A percentile compares a stretch with the other conserved stretches of the same genome.
phyloP scores from a whole-genome alignment of 1,284 basidiomycete genomes.

The Marasmius tenuissimus region DNA sequence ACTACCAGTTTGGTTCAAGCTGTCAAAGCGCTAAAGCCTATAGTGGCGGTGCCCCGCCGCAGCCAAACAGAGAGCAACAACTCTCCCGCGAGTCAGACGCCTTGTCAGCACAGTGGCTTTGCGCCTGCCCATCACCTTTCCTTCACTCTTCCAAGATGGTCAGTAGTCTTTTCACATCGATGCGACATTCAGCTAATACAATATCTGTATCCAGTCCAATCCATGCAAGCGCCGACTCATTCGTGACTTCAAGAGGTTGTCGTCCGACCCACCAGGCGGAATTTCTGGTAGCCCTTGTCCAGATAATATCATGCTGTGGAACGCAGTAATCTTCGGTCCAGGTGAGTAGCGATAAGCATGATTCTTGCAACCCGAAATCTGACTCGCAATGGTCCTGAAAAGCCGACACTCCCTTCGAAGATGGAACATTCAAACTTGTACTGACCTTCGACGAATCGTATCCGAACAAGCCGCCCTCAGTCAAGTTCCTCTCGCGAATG shows the following conservation, averaged over 20 bases:
- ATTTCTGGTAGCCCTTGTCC: conserved; percentile 96
- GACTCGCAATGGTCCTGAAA: conserved; percentile 8
- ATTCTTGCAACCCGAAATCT: background rate
- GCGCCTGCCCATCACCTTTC: background rate
- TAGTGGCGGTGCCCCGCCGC: too few species aligned
- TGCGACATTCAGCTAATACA: background rate
- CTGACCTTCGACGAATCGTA: conserved; percentile 97
- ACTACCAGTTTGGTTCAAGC: background rate
- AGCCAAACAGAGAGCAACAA: too few species aligned
- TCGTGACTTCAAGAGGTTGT: conserved; percentile 94
- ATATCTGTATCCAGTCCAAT: conserved; percentile 66
- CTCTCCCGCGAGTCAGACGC: background rate
- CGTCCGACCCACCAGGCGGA: conserved; percentile 92
- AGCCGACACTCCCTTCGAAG: conserved; percentile 99
- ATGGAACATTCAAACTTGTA: conserved; percentile 96
- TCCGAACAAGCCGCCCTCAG: conserved; percentile 96
- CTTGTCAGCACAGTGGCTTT: background rate
- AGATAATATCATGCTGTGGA: conserved; percentile 99
- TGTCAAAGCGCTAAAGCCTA: background rate
- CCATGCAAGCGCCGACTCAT: conserved; percentile 89
- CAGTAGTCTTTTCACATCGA: background rate
- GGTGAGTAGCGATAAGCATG: conserved; percentile 48
- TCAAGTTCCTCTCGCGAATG: conserved; percentile 97
- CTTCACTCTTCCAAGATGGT: background rate
- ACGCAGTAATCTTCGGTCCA: conserved; percentile 98